Evolutionary conservation across 768 basidiomycete species (phyloP).

Genomic region (Zangia roseola): DNA sequence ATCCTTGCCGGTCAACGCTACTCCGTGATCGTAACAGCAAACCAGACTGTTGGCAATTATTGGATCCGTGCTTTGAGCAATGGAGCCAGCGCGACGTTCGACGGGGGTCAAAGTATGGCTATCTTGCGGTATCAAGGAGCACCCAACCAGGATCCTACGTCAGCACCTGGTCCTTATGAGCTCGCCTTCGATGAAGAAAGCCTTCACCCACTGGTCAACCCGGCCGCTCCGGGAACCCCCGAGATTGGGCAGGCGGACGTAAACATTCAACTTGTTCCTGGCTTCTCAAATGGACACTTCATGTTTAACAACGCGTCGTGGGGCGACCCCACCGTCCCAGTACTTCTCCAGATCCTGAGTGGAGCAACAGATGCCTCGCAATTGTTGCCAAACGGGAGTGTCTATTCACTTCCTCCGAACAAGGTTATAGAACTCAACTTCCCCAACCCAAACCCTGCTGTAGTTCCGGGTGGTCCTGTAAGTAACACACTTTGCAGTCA

Average conservation of each 20-base stretch:
- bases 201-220: conserved; percentile 36
- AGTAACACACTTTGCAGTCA: no score
- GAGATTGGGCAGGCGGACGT: conserved; percentile 41
- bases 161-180: conserved; percentile 22
- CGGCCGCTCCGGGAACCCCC: conserved; percentile 39
- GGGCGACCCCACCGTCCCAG: conserved; percentile 43
- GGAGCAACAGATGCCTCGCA: conserved; percentile 46
- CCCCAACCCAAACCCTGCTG: no score
- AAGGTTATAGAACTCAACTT: no score
- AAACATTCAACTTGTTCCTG: conserved; percentile 24
- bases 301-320: conserved; percentile 34
- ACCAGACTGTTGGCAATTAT: conserved; percentile 50
- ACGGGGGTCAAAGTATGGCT: conserved; percentile 44
- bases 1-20: conserved; percentile 40
- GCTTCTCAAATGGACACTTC: conserved; percentile 11
- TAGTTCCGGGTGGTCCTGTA: no score
- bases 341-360: conserved; percentile 58
- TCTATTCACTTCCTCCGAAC: conserved; percentile 43
- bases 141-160: conserved; percentile 41
- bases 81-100: conserved; percentile 28
- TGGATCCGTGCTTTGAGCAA: conserved; percentile 48
- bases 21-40: conserved; percentile 45
- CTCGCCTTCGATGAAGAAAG: conserved; percentile 38
- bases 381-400: conserved; percentile 47
- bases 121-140: conserved; percentile 54